Conservation (phyloP, 305 asterid species). For the Fraxinus baroniana region DNA sequence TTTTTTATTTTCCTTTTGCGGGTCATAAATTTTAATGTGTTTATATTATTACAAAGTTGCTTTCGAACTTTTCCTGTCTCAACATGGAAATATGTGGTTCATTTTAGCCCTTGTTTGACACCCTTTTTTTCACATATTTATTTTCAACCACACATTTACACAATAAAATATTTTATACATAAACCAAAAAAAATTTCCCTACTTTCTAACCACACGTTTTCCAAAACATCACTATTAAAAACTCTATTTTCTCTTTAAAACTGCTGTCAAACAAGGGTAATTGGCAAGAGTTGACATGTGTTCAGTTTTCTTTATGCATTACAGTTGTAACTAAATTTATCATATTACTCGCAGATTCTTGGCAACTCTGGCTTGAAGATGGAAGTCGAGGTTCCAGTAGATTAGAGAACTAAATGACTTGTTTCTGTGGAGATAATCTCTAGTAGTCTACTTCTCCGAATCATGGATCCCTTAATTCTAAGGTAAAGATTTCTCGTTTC, state of each 20-base stretch:
- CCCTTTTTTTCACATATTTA: too few species aligned
- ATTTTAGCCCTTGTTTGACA: background rate
- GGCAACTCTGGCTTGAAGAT: conserved; percentile 57
- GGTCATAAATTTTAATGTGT: background rate
- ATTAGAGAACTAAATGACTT: conserved; percentile 32
- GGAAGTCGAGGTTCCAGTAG: conserved; percentile 85
- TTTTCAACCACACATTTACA: too few species aligned
- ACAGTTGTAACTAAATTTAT: background rate
- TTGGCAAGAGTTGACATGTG: background rate
- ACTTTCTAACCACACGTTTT: too few species aligned
- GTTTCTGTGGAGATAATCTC: background rate
- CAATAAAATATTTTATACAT: too few species aligned
- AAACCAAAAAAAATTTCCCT: too few species aligned
- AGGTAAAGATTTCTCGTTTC: background rate
- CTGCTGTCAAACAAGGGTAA: too few species aligned
- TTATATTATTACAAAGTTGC: background rate
- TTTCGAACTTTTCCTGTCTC: background rate
- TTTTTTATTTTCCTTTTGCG: background rate
- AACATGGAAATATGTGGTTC: background rate
- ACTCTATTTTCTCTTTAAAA: too few species aligned
- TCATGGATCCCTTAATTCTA: background rate
- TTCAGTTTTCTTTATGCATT: background rate
- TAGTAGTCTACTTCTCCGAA: background rate
- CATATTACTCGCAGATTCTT: conserved; percentile 45
- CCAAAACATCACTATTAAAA: too few species aligned